Conservation (phyloP, 345 rosid species). For the Salix caprea region DNA sequence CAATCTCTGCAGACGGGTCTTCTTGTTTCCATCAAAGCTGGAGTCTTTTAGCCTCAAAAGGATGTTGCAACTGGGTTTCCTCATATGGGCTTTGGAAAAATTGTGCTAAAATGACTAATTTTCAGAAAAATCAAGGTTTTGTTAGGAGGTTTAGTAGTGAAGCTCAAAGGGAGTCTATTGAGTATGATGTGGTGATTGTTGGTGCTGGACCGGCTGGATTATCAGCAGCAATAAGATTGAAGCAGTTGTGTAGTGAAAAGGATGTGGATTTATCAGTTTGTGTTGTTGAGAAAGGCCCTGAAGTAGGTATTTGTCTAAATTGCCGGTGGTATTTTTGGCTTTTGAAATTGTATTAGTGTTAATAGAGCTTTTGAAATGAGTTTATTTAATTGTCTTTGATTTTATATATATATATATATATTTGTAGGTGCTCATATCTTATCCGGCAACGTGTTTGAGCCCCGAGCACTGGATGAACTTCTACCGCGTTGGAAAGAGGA, state of each 20-base stretch:
- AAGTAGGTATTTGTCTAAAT: conserved; percentile 52
- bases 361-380: too few relatives aligned
- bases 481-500: conserved; percentile 90
- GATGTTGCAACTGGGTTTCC: conserved; percentile 6
- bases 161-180: conserved; percentile 55
- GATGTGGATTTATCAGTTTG: conserved; percentile 80
- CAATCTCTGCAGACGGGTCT: conserved; percentile 1
- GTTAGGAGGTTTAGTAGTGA: conserved; percentile 48
- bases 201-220: conserved; percentile 99
- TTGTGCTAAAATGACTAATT: conserved; percentile 11
- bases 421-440: conserved; percentile 75
- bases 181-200: conserved; percentile 85
- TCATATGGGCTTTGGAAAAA: conserved; percentile 33
- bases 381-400: background rate
- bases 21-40: conserved; percentile 14
- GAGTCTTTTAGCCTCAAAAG: conserved; percentile 18
- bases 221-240: conserved; percentile 84
- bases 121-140: conserved; percentile 1
- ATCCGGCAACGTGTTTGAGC: conserved; percentile 89
- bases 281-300: conserved; percentile 93
- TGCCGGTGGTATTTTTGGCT: background rate
- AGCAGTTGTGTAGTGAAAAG: conserved; percentile 70
- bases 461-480: conserved; percentile 81
- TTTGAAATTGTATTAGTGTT: background rate
- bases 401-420: conserved; percentile 5